phyloP scores from a whole-genome alignment of 2,329 filamentous ascomycete genomes.

The Fusarium torulosum region DNA sequence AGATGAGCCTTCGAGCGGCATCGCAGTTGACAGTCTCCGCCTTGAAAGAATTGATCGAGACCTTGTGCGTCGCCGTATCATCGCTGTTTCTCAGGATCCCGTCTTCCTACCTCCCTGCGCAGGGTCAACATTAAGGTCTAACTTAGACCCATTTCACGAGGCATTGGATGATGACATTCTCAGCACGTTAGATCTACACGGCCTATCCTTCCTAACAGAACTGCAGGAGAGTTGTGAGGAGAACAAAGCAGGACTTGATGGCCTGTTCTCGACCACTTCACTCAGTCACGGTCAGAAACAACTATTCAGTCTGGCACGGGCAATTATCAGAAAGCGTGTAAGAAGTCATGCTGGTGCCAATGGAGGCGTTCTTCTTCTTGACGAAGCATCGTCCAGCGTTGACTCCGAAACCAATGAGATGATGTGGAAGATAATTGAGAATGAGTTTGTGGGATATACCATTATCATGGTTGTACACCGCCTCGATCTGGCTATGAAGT shows the following conservation, averaged over 20 bases:
- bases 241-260: slow-evolving; percentile 56
- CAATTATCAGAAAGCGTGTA: slow-evolving; percentile 59
- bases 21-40: slow-evolving; percentile 58
- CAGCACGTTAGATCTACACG: slow-evolving; percentile 49
- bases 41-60: slow-evolving; percentile 55
- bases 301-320: slow-evolving; percentile 71
- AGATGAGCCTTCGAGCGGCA: slow-evolving; percentile 12
- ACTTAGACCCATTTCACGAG: slow-evolving; percentile 55
- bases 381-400: slow-evolving; percentile 57
- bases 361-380: slow-evolving; percentile 52
- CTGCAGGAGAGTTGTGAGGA: slow-evolving; percentile 35
- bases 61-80: slow-evolving; percentile 59
- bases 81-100: slow-evolving; percentile 64
- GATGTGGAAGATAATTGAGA: slow-evolving; percentile 55
- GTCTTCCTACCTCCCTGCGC: slow-evolving; percentile 59
- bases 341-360: background rate
- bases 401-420: slow-evolving; percentile 55
- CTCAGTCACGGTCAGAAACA: slow-evolving; percentile 71
- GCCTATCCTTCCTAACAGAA: slow-evolving; percentile 47
- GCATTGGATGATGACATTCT: slow-evolving; percentile 49
- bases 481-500: slow-evolving; percentile 63
- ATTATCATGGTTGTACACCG: slow-evolving; percentile 62
- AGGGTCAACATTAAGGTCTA: slow-evolving; percentile 34
- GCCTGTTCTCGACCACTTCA: slow-evolving; percentile 17
- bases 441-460: slow-evolving; percentile 60